A percentile compares a stretch with the other conserved stretches of the same genome.
Conservation (phyloP, 2,329 filamentous ascomycete genomes). For the Diaporthe nobilis region DNA sequence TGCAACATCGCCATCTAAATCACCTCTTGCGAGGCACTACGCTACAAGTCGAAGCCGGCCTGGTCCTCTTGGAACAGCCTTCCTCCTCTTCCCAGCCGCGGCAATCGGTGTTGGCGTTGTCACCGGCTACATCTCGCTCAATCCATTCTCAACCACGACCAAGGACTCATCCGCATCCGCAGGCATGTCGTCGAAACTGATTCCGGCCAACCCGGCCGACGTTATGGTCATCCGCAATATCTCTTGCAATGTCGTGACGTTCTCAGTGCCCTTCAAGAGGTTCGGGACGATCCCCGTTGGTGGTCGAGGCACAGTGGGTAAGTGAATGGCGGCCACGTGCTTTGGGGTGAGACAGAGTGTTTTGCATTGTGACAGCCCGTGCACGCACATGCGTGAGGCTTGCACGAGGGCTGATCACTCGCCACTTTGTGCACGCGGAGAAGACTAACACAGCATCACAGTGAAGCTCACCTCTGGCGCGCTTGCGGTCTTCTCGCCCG, state of each 20-base stretch:
- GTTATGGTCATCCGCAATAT: conserved; percentile 93
- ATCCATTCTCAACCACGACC: conserved; percentile 36
- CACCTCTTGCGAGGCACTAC: conserved; percentile 7
- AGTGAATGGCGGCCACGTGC: conserved; percentile 45
- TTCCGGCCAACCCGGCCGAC: conserved; percentile 79
- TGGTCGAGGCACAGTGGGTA: conserved; percentile 88
- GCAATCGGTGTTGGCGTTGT: conserved; percentile 37
- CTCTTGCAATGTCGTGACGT: conserved; percentile 82
- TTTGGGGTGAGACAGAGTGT: neutral
- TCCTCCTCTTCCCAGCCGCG: conserved; percentile 40
- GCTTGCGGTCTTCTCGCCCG: conserved; percentile 92
- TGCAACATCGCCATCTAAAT: conserved; percentile 4
- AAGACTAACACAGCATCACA: conserved; percentile 51
- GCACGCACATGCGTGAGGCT: neutral
- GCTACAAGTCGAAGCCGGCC: conserved; percentile 21
- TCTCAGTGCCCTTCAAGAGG: conserved; percentile 87
- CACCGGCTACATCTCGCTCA: conserved; percentile 36
- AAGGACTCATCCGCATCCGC: conserved; percentile 26
- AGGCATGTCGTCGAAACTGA: conserved; percentile 73
- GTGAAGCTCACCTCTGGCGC: conserved; percentile 83
- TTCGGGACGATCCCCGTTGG: conserved; percentile 86
- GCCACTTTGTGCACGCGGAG: neutral
- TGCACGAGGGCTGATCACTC: neutral
- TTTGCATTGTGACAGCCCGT: neutral
- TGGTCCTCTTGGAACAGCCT: conserved; percentile 35